phyloP scores from a whole-genome alignment of 179 eudicot species.

The Sideroxylon spinosum region DNA sequence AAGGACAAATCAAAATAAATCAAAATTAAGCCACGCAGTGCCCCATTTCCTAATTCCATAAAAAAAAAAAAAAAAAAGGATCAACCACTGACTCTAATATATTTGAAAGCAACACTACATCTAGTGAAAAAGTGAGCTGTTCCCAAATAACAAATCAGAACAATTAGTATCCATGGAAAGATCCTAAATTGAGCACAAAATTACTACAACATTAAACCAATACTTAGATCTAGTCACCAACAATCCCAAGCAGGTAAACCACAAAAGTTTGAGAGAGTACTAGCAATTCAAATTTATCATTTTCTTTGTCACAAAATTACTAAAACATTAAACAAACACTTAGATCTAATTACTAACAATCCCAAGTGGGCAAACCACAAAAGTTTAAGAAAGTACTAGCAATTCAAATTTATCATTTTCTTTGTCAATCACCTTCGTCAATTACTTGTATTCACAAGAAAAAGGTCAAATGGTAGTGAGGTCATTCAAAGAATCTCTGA shows the following conservation, averaged over 20 bases:
- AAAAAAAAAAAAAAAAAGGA: background rate
- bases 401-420: too few relatives aligned
- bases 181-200: conserved; percentile 4
- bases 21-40: background rate
- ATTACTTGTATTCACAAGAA: too few relatives aligned
- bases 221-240: conserved; percentile 7
- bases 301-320: too few relatives aligned
- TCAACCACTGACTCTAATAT: background rate
- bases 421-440: too few relatives aligned
- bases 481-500: too few relatives aligned
- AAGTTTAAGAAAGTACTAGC: too few relatives aligned
- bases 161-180: background rate
- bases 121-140: background rate
- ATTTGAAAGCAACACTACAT: background rate
- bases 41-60: background rate
- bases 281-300: too few relatives aligned
- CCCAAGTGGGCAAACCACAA: too few relatives aligned
- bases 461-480: too few relatives aligned
- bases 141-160: background rate
- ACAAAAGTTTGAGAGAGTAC: too few relatives aligned
- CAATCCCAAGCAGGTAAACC: background rate
- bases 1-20: conserved; percentile 3
- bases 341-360: too few relatives aligned
- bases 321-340: too few relatives aligned
- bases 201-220: background rate